A percentile compares a stretch with the other conserved stretches of the same genome.
Conservation (phyloP, 805 yeast species). For the Barnettozyma wickerhamii region DNA sequence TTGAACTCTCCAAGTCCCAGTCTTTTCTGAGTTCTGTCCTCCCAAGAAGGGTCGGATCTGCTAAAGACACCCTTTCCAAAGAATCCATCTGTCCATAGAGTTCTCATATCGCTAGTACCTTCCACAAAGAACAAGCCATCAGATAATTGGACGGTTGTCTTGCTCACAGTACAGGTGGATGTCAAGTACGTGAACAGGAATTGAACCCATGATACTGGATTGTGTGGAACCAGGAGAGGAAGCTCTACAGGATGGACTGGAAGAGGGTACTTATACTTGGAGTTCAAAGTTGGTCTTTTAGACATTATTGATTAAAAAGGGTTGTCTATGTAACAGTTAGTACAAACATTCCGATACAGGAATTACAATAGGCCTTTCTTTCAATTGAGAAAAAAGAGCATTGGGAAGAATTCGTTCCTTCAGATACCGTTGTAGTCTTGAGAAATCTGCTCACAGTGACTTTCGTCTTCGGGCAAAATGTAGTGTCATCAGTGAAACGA, state of each 20-base stretch:
- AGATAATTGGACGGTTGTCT: slow-evolving; percentile 28
- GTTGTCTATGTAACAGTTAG: slow-evolving; percentile 2
- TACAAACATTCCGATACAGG: background rate
- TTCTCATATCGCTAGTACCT: slow-evolving; percentile 42
- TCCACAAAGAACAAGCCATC: slow-evolving; percentile 34
- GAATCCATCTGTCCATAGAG: slow-evolving; percentile 81
- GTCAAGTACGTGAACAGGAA: slow-evolving; percentile 35
- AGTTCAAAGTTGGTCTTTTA: slow-evolving; percentile 26
- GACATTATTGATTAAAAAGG: slow-evolving; percentile 27
- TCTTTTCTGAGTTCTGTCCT: slow-evolving; percentile 54
- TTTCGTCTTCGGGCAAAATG: slow-evolving; percentile 40
- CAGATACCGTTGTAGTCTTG: slow-evolving; percentile 99
- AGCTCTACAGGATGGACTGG: slow-evolving; percentile 49
- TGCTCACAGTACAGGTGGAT: slow-evolving; percentile 16
- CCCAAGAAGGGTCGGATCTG: slow-evolving; percentile 93
- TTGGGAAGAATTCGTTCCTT: slow-evolving; percentile 20
- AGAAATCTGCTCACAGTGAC: slow-evolving; percentile 68
- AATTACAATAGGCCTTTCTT: background rate
- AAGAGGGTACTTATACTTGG: slow-evolving; percentile 46
- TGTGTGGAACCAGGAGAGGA: slow-evolving; percentile 56
- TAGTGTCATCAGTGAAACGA: slow-evolving; percentile 26
- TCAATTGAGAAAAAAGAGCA: background rate
- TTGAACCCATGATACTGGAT: slow-evolving; percentile 61
- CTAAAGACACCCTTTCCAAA: slow-evolving; percentile 91
- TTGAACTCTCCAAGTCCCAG: slow-evolving; percentile 40